phyloP scores from a whole-genome alignment of 1,284 basidiomycete genomes.

The Ganoderma multipileum region DNA sequence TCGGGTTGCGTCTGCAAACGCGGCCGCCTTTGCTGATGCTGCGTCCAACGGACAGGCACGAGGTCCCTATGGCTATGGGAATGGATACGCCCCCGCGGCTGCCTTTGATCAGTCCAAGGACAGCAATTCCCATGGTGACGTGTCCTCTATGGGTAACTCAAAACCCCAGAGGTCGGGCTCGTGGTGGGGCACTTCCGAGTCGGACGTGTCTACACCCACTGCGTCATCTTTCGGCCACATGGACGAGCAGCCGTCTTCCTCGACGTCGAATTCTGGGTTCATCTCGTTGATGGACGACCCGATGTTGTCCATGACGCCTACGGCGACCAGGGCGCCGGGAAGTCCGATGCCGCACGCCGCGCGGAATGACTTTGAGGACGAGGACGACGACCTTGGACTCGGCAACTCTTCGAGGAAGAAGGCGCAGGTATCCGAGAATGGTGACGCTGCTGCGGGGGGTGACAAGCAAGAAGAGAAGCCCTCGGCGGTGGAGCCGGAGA shows the following conservation, averaged over 20 bases:
- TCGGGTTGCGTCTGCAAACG: conserved; percentile 60
- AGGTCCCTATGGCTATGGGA: conserved; percentile 41
- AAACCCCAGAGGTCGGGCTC: conserved; percentile 43
- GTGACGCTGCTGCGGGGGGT: conserved; percentile 19
- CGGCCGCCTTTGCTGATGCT: conserved; percentile 55
- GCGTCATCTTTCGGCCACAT: conserved; percentile 63
- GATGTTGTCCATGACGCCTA: conserved; percentile 51
- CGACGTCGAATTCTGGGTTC: conserved; percentile 65
- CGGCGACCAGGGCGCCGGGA: conserved; percentile 29
- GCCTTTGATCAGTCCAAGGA: conserved; percentile 23
- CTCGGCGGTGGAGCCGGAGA: conserved; percentile 32
- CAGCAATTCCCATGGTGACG: conserved; percentile 38
- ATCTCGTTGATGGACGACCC: conserved; percentile 86
- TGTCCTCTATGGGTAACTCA: conserved; percentile 36
- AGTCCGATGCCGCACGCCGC: conserved; percentile 34
- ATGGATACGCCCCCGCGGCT: conserved; percentile 30
- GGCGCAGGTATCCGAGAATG: conserved; percentile 24
- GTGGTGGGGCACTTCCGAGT: conserved; percentile 72
- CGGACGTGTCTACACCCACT: conserved; percentile 66
- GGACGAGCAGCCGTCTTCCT: conserved; percentile 38
- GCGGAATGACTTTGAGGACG: conserved; percentile 40
- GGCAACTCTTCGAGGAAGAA: conserved; percentile 64
- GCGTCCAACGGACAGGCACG: conserved; percentile 48
- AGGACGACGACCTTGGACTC: conserved; percentile 88
- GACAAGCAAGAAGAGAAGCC: conserved; percentile 29